Evolutionary conservation across 345 rosid genomes (phyloP).

Genomic region (Mercurialis annua): DNA sequence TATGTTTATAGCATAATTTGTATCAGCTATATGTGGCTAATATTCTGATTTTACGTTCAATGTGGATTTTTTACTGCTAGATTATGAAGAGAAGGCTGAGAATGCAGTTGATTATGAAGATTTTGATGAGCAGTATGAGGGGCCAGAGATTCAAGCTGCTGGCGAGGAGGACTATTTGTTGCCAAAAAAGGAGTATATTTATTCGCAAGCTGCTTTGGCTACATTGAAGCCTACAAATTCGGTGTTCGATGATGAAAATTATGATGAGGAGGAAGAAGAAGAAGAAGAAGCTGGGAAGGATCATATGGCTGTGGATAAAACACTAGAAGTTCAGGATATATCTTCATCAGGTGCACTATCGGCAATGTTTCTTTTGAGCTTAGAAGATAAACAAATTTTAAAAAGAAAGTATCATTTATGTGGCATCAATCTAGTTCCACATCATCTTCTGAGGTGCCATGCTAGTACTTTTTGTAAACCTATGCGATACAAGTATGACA

Average conservation of each 20-base stretch:
- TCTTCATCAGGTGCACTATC: neutral
- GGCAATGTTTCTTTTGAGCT: too few species aligned
- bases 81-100: constrained; percentile 88
- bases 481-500: too few species aligned
- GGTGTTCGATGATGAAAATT: constrained; percentile 83
- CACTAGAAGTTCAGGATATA: too few species aligned
- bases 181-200: constrained; percentile 62
- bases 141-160: constrained; percentile 75
- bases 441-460: too few species aligned
- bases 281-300: constrained; percentile 48
- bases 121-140: constrained; percentile 92
- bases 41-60: constrained; percentile 27
- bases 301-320: constrained; percentile 38
- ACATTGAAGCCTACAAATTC: constrained; percentile 43
- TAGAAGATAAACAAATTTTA: too few species aligned
- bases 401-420: too few species aligned
- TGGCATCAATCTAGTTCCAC: too few species aligned
- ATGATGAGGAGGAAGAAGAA: constrained; percentile 73
- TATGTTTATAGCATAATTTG: neutral
- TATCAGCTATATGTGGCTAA: neutral
- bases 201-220: constrained; percentile 48
- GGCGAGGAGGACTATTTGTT: constrained; percentile 79
- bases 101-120: constrained; percentile 95
- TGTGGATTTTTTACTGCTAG: constrained; percentile 44
- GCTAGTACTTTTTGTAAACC: too few species aligned